Conservation (phyloP, 495 filamentous ascomycete genomes). For the Aspergillus bridgeri region DNA sequence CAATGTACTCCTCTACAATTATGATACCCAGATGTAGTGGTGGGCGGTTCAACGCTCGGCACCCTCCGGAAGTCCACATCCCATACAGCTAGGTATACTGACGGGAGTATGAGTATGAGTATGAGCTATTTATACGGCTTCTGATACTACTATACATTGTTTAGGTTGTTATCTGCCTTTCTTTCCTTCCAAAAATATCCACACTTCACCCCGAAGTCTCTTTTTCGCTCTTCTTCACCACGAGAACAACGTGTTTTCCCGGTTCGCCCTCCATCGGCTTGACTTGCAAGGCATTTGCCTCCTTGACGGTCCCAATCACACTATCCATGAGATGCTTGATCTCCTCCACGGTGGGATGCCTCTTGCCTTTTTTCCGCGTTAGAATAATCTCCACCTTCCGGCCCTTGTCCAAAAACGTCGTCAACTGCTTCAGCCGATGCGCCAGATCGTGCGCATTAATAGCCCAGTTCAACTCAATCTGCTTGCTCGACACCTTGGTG, state of each 20-base stretch:
- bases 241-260: slow-evolving; percentile 36
- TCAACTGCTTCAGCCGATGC: slow-evolving; percentile 57
- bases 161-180: no score
- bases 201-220: background rate
- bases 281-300: slow-evolving; percentile 35
- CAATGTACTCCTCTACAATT: no score
- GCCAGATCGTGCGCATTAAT: slow-evolving; percentile 65
- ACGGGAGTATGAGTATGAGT: no score
- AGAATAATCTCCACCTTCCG: slow-evolving; percentile 60
- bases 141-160: no score
- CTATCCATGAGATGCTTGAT: slow-evolving; percentile 40
- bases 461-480: slow-evolving; percentile 82
- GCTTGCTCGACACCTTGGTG: slow-evolving; percentile 49
- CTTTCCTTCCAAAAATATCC: background rate
- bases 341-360: slow-evolving; percentile 39
- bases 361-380: slow-evolving; percentile 44
- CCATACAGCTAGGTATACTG: no score
- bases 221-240: slow-evolving; percentile 34
- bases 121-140: no score
- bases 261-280: slow-evolving; percentile 44
- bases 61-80: no score
- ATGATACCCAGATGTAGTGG: no score
- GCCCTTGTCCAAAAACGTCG: slow-evolving; percentile 61
- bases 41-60: no score
- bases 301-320: slow-evolving; percentile 32